Evolutionary conservation across 805 yeast species (phyloP).

Genomic region (Candida manassasensis): DNA sequence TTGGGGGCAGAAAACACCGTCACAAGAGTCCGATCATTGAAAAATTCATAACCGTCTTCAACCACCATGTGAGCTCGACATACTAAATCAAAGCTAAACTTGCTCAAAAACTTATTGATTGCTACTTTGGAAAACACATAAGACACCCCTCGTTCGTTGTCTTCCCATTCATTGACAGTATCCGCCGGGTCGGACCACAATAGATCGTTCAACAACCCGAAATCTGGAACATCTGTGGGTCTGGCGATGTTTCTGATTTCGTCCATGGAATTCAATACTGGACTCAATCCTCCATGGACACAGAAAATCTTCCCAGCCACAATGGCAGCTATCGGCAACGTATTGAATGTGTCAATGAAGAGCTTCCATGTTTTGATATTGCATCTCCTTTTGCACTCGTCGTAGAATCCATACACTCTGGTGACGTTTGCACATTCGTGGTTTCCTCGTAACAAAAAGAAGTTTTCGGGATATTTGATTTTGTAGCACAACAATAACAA

Average conservation of each 20-base stretch:
- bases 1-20: slow-evolving; percentile 82
- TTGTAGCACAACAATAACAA: slow-evolving; percentile 84
- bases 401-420: slow-evolving; percentile 94
- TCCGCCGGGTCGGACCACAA: slow-evolving; percentile 87
- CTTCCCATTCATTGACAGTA: slow-evolving; percentile 81
- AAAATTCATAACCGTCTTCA: slow-evolving; percentile 84
- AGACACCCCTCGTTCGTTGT: slow-evolving; percentile 79
- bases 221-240: slow-evolving; percentile 85
- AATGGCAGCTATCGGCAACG: slow-evolving; percentile 91
- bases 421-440: slow-evolving; percentile 98
- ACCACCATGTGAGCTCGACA: slow-evolving; percentile 90
- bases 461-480: slow-evolving; percentile 94
- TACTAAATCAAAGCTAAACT: slow-evolving; percentile 75
- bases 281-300: slow-evolving; percentile 81
- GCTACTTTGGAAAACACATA: slow-evolving; percentile 78
- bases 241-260: slow-evolving; percentile 71
- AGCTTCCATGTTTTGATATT: slow-evolving; percentile 90
- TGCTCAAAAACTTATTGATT: slow-evolving; percentile 67
- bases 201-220: slow-evolving; percentile 70
- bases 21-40: slow-evolving; percentile 67
- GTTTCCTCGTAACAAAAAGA: slow-evolving; percentile 88
- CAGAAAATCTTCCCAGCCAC: slow-evolving; percentile 94
- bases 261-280: slow-evolving; percentile 67
- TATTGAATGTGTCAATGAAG: slow-evolving; percentile 91
- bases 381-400: slow-evolving; percentile 93